These are phyloP conservation scores for Uronychia setigera DNA, from an alignment of 73 alveolate genomes.

Conservation along the genomic window DNA sequence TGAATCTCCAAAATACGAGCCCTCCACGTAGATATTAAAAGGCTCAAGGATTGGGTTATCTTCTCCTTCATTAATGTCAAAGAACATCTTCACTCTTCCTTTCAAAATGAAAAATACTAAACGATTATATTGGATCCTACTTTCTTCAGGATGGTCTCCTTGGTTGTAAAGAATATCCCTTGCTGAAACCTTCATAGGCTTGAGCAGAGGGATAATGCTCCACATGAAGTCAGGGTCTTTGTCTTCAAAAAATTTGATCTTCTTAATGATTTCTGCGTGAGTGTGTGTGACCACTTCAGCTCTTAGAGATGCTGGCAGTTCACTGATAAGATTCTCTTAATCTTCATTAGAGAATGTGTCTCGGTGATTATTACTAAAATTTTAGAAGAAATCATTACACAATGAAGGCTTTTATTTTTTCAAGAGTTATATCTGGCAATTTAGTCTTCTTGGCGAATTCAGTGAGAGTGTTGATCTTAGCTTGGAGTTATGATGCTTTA, in stretches of 20 bases:
- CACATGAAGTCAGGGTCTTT: slow-evolving; percentile 73
- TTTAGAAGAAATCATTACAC: not conserved
- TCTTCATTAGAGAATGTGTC: slow-evolving; percentile 15
- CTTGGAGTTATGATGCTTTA: slow-evolving; percentile 37
- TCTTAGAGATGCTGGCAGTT: slow-evolving; percentile 77
- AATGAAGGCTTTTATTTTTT: slow-evolving; percentile 57
- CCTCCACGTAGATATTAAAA: slow-evolving; percentile 65
- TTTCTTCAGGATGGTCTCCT: slow-evolving; percentile 76
- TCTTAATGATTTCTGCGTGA: slow-evolving; percentile 78
- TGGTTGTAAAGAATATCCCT: slow-evolving; percentile 67
- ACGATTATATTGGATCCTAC: not conserved
- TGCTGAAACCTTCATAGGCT: slow-evolving; percentile 66
- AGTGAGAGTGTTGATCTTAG: slow-evolving; percentile 68
- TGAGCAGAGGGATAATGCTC: slow-evolving; percentile 67
- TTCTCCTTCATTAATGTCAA: slow-evolving; percentile 42
- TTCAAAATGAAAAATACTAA: slow-evolving; percentile 60
- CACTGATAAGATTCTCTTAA: slow-evolving; percentile 62
- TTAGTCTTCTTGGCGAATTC: slow-evolving; percentile 79
- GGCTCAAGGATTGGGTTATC: slow-evolving; percentile 34
- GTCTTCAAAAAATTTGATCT: slow-evolving; percentile 64
- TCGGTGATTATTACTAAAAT: not conserved
- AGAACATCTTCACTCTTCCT: slow-evolving; percentile 75
- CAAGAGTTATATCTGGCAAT: slow-evolving; percentile 54
- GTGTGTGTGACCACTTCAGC: slow-evolving; percentile 75
- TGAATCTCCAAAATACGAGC: slow-evolving; percentile 87